Evolutionary conservation across 177 flowering plant species (phyloP).

Genomic region (Vitis hybrid): DNA sequence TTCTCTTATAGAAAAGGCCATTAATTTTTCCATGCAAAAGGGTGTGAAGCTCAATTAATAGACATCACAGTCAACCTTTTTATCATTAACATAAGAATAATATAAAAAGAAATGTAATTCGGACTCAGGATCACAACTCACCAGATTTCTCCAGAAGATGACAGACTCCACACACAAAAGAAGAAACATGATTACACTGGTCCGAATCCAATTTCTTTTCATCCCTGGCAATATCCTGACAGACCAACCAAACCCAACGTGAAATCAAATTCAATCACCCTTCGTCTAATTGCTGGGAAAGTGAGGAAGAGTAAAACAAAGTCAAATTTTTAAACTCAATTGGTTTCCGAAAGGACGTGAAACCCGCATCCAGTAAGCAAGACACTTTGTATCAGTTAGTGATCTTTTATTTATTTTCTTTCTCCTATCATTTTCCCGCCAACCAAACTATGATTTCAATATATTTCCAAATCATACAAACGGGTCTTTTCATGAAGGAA

Average conservation of each 20-base stretch:
- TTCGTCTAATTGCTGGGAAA: neutral
- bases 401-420: too few species aligned
- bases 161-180: constrained; percentile 59
- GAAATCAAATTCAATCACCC: neutral
- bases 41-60: too few species aligned
- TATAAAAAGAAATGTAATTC: too few species aligned
- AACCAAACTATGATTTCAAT: neutral
- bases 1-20: too few species aligned
- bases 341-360: too few species aligned
- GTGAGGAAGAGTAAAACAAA: neutral
- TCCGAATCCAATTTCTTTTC: constrained; percentile 30
- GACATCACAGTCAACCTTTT: too few species aligned
- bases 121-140: constrained; percentile 29
- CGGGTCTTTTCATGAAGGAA: neutral
- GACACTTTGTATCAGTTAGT: too few species aligned
- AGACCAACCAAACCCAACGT: constrained; percentile 2
- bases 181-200: constrained; percentile 29
- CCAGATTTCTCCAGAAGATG: constrained; percentile 72
- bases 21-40: too few species aligned
- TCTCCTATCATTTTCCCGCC: neutral
- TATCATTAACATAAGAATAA: too few species aligned
- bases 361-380: too few species aligned
- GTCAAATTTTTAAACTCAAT: neutral
- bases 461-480: neutral
- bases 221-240: constrained; percentile 37